A percentile compares a stretch with the other conserved stretches of the same genome.
phyloP scores from a whole-genome alignment of 495 filamentous ascomycete genomes.

The Aspergillus wentii region DNA sequence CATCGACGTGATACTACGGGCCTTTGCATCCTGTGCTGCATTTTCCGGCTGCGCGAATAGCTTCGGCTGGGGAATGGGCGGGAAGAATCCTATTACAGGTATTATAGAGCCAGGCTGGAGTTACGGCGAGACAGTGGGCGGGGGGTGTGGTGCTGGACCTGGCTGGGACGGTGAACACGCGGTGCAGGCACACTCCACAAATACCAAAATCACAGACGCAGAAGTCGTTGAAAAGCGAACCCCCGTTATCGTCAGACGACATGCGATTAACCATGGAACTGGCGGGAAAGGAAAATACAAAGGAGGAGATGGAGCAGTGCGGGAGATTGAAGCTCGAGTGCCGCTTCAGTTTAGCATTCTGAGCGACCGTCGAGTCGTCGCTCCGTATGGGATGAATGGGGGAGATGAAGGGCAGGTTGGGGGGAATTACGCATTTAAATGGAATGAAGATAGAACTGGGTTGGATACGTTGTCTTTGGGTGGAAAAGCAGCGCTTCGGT shows the following conservation, averaged over 20 bases:
- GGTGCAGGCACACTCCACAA: slow-evolving; percentile 94
- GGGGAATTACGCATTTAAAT: slow-evolving; percentile 23
- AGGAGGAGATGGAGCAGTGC: slow-evolving; percentile 34
- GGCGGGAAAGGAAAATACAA: slow-evolving; percentile 31
- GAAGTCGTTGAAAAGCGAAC: slow-evolving; percentile 89
- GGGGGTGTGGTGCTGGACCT: slow-evolving; percentile 78
- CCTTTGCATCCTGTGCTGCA: slow-evolving; percentile 82
- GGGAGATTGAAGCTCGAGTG: slow-evolving; percentile 33
- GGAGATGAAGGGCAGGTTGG: slow-evolving; percentile 60
- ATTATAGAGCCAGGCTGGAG: slow-evolving; percentile 59
- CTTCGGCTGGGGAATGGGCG: slow-evolving; percentile 38
- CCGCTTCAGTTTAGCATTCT: slow-evolving; percentile 82
- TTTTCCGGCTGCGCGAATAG: slow-evolving; percentile 88
- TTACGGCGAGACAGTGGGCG: slow-evolving; percentile 92
- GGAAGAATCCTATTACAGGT: slow-evolving; percentile 20
- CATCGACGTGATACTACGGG: slow-evolving; percentile 83
- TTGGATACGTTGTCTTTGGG: slow-evolving; percentile 13
- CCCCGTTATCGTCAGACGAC: slow-evolving; percentile 78
- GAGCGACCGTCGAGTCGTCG: slow-evolving; percentile 76
- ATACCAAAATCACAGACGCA: slow-evolving; percentile 88
- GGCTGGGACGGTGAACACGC: slow-evolving; percentile 81
- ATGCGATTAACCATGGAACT: slow-evolving; percentile 63
- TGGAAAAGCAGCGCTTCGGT: slow-evolving; percentile 11
- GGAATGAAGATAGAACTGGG: slow-evolving; percentile 10
- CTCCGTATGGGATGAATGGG: slow-evolving; percentile 80